Evolutionary conservation across 2,329 filamentous ascomycete species (phyloP).

Genomic region (Penicillium olsonii): DNA sequence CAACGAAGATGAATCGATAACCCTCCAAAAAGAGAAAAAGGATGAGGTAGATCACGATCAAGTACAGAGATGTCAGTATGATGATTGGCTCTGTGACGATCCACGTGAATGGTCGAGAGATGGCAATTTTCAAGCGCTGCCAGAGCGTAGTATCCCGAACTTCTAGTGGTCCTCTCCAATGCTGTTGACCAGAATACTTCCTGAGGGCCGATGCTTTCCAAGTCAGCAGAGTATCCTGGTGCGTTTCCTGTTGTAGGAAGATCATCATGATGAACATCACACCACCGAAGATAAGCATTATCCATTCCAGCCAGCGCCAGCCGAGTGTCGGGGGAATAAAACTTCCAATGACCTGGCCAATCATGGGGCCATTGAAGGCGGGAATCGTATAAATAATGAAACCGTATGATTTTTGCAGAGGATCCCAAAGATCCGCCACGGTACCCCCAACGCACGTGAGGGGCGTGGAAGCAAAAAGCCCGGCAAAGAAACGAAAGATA

Average conservation of each 20-base stretch:
- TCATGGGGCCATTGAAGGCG: too few relatives aligned
- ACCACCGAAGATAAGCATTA: conserved; percentile 39
- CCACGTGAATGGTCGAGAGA: conserved; percentile 44
- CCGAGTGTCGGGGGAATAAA: too few relatives aligned
- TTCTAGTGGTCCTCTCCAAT: conserved; percentile 46
- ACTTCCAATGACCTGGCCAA: too few relatives aligned
- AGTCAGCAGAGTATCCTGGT: conserved; percentile 45
- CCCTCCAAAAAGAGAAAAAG: conserved; percentile 44
- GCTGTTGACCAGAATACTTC: conserved; percentile 43
- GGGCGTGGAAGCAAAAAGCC: conserved; percentile 48
- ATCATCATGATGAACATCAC: conserved; percentile 40
- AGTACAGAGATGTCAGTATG: conserved; percentile 27
- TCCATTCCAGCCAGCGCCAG: conserved; percentile 50
- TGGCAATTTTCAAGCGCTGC: conserved; percentile 37
- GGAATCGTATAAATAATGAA: too few relatives aligned
- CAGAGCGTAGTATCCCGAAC: background rate
- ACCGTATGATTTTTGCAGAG: too few relatives aligned
- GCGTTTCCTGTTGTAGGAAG: conserved; percentile 54
- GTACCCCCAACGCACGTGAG: conserved; percentile 48
- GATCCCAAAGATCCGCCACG: conserved; percentile 46
- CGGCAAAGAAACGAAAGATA: conserved; percentile 52
- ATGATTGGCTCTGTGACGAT: conserved; percentile 30
- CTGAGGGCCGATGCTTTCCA: conserved; percentile 47
- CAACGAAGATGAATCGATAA: conserved; percentile 53
- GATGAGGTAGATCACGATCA: conserved; percentile 33